Conservation (phyloP, 2,329 filamentous ascomycete genomes). For the Botryotinia narcissicola region DNA sequence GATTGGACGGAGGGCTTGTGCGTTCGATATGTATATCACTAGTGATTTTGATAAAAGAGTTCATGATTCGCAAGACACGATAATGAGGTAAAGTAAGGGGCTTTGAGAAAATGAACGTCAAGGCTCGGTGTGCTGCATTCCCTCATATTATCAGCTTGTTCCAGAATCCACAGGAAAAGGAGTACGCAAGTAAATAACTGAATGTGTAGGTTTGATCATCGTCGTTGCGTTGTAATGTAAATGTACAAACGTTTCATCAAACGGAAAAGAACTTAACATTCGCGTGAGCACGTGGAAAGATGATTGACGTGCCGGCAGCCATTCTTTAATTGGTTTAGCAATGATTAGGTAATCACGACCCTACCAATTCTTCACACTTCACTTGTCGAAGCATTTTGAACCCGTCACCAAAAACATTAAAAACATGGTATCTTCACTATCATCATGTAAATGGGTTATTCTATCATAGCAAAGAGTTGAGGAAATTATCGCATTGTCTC, state of each 20-base stretch:
- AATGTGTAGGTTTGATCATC: not conserved
- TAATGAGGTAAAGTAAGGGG: not conserved
- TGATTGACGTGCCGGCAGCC: not conserved
- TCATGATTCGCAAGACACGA: not conserved
- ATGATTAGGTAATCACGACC: not conserved
- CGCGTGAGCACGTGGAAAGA: not conserved
- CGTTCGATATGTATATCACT: not conserved
- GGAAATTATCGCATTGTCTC: not conserved
- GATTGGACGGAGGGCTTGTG: not conserved
- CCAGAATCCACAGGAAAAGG: accelerated
- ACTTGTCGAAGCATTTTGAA: no score
- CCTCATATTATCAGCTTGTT: not conserved
- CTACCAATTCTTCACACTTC: not conserved
- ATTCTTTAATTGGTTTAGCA: not conserved
- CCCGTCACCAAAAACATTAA: not conserved
- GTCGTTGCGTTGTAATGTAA: not conserved
- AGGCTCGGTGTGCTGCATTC: not conserved
- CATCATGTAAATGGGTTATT: not conserved
- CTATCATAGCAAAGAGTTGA: not conserved
- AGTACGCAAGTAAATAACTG: not conserved
- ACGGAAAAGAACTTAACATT: not conserved
- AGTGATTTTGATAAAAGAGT: not conserved
- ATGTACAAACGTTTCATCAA: not conserved
- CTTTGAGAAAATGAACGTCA: not conserved
- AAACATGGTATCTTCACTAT: not conserved